Evolutionary conservation across 345 rosid genomes (phyloP), one percentile per base, ranked within the genome.

Genomic region (Euphorbia lathyris): DNA sequence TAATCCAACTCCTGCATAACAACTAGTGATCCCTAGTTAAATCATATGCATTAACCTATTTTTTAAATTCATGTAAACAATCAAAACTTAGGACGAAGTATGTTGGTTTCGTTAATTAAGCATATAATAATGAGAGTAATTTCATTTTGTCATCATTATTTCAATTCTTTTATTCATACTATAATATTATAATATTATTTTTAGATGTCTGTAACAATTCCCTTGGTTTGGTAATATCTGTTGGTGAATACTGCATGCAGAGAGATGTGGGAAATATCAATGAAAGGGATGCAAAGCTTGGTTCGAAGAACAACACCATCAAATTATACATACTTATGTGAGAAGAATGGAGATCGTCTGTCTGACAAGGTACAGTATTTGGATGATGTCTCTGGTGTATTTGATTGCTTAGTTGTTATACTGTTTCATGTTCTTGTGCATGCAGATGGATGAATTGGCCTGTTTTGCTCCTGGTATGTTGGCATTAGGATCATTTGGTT

Each of bases 391-490:
- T 30, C 42, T 51, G 22, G 55, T 5, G 9, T 32, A 61, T 61
- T 34, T 50, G 27, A 22, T 47, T 40, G 29, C 64, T 51, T 38
- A 17, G 20, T 50, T 26, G 16, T 50, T 34, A 29, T 70, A 50
- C 17, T 61, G 13, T 29, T 16, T 16, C 0, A 27, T 34, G 4
- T 50, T 36, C 22, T 50, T 51, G n/a, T 57, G 3, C 38, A 13
- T 78, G 83, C 81, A 93, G 98, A 93, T 93, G 98, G 98, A 93
- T 83, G 98, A 90, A 79, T 80, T 90, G 71, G 98, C 97, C 27
- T 93, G 98, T 86, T 93, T 93, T 83, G 93, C 88, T 72, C 98
- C 98, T 23, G 98, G 98, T 75, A 93, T 93, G 98, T 71, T 90
- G 78, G 98, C 96, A 80, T 82, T 93, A 77, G 98, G 98, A 80